These are phyloP conservation scores for Zymoseptoria brevis DNA, from an alignment of 2,329 filamentous ascomycete genomes.

Conservation along the genomic window DNA sequence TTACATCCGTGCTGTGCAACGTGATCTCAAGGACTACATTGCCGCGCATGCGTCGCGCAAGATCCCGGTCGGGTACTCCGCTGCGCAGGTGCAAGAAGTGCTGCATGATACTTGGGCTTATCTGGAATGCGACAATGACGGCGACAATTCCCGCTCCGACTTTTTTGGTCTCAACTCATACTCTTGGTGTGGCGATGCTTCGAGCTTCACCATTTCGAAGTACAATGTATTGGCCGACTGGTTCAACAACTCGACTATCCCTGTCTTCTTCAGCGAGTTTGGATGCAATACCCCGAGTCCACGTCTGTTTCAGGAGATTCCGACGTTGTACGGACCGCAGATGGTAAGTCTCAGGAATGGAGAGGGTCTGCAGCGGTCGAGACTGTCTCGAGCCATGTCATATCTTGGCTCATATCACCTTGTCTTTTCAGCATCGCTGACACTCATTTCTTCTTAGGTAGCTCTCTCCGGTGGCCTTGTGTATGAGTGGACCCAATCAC, in stretches of 20 bases:
- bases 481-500: constrained; percentile 71
- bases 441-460: constrained; percentile 25
- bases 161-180: constrained; percentile 71
- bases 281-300: constrained; percentile 68
- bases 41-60: constrained; percentile 47
- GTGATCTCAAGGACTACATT: constrained; percentile 63
- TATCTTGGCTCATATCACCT: too few relatives aligned
- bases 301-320: constrained; percentile 68
- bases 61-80: constrained; percentile 62
- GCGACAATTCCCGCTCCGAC: constrained; percentile 57
- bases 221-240: constrained; percentile 57
- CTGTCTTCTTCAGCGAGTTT: constrained; percentile 75
- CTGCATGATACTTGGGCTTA: constrained; percentile 70
- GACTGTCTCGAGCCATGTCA: too few relatives aligned
- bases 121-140: constrained; percentile 54
- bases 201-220: constrained; percentile 54
- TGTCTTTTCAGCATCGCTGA: too few relatives aligned
- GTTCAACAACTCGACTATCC: constrained; percentile 59
- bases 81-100: constrained; percentile 65
- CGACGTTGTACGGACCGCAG: constrained; percentile 59
- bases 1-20: constrained; percentile 55
- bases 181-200: constrained; percentile 64
- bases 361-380: too few relatives aligned
- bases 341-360: constrained; percentile 40
- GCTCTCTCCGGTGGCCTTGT: constrained; percentile 69